phyloP scores from a whole-genome alignment of 352 stramenopile genomes.

The Phytophthora citrophthora region DNA sequence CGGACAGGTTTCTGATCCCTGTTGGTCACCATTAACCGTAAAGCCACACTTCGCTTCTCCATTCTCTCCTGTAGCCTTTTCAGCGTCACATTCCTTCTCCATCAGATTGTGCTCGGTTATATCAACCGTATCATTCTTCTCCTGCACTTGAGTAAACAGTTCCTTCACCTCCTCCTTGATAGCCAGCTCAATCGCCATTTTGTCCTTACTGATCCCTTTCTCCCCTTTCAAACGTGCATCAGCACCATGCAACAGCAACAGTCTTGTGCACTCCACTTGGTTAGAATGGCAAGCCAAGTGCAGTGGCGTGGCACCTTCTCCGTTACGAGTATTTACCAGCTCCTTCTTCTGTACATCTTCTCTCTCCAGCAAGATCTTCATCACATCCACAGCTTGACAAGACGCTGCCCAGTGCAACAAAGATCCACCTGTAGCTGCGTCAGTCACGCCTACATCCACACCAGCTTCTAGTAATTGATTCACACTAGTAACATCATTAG shows the following conservation, averaged over 20 bases:
- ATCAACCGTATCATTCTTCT: not conserved
- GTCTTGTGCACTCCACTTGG: constrained; percentile 54
- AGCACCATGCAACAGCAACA: constrained; percentile 57
- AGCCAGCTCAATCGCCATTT: constrained; percentile 62
- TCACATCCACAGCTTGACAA: constrained; percentile 67
- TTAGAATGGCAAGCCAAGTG: constrained; percentile 72
- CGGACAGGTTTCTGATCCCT: constrained; percentile 19
- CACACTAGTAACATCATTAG: constrained; percentile 64
- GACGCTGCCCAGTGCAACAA: constrained; percentile 84
- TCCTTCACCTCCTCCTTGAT: constrained; percentile 52
- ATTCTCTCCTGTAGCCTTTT: not conserved
- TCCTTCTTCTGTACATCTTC: constrained; percentile 41
- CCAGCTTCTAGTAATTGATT: constrained; percentile 66
- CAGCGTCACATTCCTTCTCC: not conserved
- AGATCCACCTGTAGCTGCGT: constrained; percentile 63
- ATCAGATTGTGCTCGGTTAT: not conserved
- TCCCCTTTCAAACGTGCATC: constrained; percentile 51
- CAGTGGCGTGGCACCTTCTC: constrained; percentile 77
- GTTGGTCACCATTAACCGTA: constrained; percentile 2
- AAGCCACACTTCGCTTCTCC: constrained; percentile 3
- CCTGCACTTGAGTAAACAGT: constrained; percentile 33
- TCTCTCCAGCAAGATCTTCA: constrained; percentile 51
- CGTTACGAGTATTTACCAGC: constrained; percentile 63
- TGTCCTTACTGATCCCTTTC: constrained; percentile 58
- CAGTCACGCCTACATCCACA: constrained; percentile 56